Evolutionary conservation across 2,329 filamentous ascomycete species (phyloP), one percentile per base, ranked within the genome.

Genomic region (Furcasterigmium sp.): DNA sequence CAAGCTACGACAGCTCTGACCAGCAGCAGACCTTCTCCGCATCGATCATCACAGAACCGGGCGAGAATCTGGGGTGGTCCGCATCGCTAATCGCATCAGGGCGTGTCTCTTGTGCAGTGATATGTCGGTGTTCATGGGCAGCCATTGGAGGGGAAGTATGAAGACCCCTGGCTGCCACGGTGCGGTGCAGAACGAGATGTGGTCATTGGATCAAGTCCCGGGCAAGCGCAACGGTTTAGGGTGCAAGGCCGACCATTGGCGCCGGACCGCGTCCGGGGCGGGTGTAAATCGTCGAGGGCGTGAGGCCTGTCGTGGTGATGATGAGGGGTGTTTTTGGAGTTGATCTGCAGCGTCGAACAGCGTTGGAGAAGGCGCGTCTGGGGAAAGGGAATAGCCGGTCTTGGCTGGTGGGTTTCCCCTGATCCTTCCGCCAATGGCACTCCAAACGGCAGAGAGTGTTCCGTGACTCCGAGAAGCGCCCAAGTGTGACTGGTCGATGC

Each of bases 21-120:
- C 38, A 20, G 32, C 13, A 48, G 41, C 28, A 21, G 9, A 30
- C 1, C 42, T 49, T 47, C 48, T 50, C 48, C 47, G 39, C 48
- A 50, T 47, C 39, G 21, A 45, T 42, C 37, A 35, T 32, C 18
- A n/a, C 18, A 19, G 26, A 25, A 36, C 25, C 26, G 37, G 23
- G 36, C 35, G 29, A 35, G 39, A 39, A 35, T 41, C 46, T 46
- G 43, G 46, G 39, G 43, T 34, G 26, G 3, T 35, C 32, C 32
- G 17, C 32, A 35, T 35, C 32, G 32, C 32, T 35, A 35, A 35
- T 35, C 32, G 32, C 10, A 11, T 17, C n/a, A 35, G 14, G 29
- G 32, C 32, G n/a, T 17, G 23, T 7, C 23, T 26, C 23, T 26
- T 7, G 23, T 26, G 23, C 23, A 26, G 23, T 7, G 7, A 26